Base-by-base conservation (phyloP, 495 filamentous ascomycete genomes). In the Hypoxylon intermedium region DNA sequence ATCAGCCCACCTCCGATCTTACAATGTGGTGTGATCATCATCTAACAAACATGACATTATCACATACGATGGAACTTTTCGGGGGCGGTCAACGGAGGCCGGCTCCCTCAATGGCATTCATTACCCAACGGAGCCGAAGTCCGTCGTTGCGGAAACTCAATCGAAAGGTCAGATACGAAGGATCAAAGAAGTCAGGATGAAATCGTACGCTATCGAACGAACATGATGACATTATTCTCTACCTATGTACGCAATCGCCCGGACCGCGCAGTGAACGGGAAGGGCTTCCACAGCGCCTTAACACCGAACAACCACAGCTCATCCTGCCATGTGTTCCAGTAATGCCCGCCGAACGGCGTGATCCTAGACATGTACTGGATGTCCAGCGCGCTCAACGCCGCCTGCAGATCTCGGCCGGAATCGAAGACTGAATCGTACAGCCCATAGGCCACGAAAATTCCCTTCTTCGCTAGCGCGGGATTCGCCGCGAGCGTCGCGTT, bases 291-390 rank as follows among this genome's bases (percentile, higher is more conserved):
- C 41, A 72, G 19, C 0, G 69, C 68, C 51, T 65, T 68, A 20
- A 55, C 43, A 7, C 70, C 70, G 60, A 72, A 72, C 70, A 65
- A 71, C 70, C 70, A 72, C 38, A 72, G 52, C 58, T 67, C 68
- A 54, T 73, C 70, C 47, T 71, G 68, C 70, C 70, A 73, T 5
- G 70, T 73, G 41, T 73, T 73, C 70, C 70, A 72, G 30, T 51
- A 68, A 51, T 72, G 70, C 13, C 62, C 62, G 33, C 70, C 68
- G 47, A 67, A 67, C 33, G 70, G 70, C 52, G 70, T 62, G 9
- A 72, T 37, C 9, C 70, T 46, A 6, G 64, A 52, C 2, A 72
- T 11, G 49, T 49, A 62, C 2, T 31, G 28, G 20, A 72, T 51
- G 9, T 41, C 53, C 13, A 67, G 12, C 2, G 18, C 44, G 18